Evolutionary conservation across 2,329 filamentous ascomycete genomes (phyloP).

Genomic region (Grosmannia huntii): DNA sequence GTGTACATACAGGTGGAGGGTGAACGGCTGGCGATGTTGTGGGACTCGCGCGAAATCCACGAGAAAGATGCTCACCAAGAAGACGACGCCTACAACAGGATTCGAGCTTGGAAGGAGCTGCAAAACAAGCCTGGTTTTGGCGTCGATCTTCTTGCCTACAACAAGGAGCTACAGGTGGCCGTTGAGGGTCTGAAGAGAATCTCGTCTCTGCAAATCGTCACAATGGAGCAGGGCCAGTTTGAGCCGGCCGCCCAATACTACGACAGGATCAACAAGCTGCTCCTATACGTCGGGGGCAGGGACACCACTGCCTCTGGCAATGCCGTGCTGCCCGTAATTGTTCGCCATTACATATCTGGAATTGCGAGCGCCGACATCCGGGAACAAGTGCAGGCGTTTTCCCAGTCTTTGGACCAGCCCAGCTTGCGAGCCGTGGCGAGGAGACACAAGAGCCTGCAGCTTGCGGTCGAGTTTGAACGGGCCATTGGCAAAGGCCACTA

Average conservation of each 20-base stretch:
- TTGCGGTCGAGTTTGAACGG: conserved; percentile 41
- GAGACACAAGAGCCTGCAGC: conserved; percentile 41
- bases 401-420: conserved; percentile 11
- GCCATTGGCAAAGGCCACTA: conserved; percentile 38
- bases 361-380: conserved; percentile 34
- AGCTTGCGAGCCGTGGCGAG: conserved; percentile 30
- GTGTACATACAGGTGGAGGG: conserved; percentile 43
- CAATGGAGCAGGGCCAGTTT: conserved; percentile 38
- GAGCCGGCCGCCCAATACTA: conserved; percentile 40
- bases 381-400: conserved; percentile 25
- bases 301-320: conserved; percentile 13
- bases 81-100: conserved; percentile 20
- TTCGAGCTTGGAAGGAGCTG: conserved; percentile 34
- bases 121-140: conserved; percentile 27
- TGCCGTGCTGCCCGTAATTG: conserved; percentile 17
- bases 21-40: conserved; percentile 36
- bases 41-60: conserved; percentile 25
- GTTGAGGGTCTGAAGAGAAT: conserved; percentile 36
- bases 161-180: conserved; percentile 36
- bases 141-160: conserved; percentile 34
- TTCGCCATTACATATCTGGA: conserved; percentile 37
- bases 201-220: conserved; percentile 37
- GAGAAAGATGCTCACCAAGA: conserved; percentile 24
- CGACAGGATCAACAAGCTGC: conserved; percentile 27
- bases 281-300: conserved; percentile 20